Conservation (phyloP, 805 yeast species). For the Starmerella kuoi region DNA sequence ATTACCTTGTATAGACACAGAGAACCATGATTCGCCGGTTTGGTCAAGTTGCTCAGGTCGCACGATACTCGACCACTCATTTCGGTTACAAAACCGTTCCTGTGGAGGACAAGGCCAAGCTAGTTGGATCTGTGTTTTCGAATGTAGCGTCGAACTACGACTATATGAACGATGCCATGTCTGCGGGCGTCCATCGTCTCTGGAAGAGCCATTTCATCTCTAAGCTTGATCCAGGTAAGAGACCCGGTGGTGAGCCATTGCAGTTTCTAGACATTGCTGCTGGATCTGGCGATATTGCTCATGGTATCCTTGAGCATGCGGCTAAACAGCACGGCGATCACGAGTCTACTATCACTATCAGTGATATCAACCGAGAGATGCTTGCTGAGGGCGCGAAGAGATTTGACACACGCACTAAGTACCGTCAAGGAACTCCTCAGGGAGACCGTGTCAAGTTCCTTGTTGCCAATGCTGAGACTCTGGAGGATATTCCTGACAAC, state of each 20-base stretch:
- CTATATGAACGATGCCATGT: constrained; percentile 97
- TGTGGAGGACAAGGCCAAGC: constrained; percentile 60
- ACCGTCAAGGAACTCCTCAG: constrained; percentile 37
- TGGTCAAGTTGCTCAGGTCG: constrained; percentile 4
- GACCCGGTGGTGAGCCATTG: constrained; percentile 77
- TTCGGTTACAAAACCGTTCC: constrained; percentile 82
- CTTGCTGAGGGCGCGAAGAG: constrained; percentile 80
- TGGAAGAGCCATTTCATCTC: constrained; percentile 90
- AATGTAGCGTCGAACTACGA: constrained; percentile 92
- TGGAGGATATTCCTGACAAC: constrained; percentile 71
- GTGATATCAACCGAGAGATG: constrained; percentile 95
- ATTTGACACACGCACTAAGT: constrained; percentile 33
- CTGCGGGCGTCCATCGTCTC: constrained; percentile 82
- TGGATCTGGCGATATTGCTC: constrained; percentile 97
- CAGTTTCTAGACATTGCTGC: constrained; percentile 94
- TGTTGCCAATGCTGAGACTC: constrained; percentile 84
- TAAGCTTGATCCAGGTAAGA: constrained; percentile 81
- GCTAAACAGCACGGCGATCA: constrained; percentile 61
- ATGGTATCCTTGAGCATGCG: constrained; percentile 88
- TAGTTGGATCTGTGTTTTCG: constrained; percentile 71
- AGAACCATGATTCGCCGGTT: neutral
- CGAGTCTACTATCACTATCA: constrained; percentile 71
- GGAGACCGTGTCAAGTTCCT: constrained; percentile 63
- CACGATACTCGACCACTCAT: constrained; percentile 51
- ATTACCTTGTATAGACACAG: too few species aligned